These are phyloP conservation scores for Seminavis robusta DNA, from an alignment of 108 stramenopile genomes.

Conservation along the genomic window DNA sequence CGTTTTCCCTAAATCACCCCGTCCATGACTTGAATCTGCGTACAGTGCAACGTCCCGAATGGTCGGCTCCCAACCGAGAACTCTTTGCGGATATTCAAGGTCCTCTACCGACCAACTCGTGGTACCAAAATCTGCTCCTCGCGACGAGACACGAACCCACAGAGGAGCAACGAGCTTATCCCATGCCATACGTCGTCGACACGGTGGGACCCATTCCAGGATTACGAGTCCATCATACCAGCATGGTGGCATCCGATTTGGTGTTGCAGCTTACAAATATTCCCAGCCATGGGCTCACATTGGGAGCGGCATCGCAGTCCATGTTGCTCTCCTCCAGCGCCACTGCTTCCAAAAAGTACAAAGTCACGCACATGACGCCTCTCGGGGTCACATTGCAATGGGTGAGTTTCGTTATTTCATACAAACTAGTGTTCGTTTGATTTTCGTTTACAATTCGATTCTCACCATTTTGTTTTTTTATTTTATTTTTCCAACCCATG, in stretches of 20 bases:
- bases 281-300: slow-evolving; percentile 5
- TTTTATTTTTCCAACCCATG: no score
- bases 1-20: slow-evolving; percentile 34
- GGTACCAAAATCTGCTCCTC: slow-evolving; percentile 77
- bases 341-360: no score
- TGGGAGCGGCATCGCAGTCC: slow-evolving; percentile 39
- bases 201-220: slow-evolving; percentile 69
- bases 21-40: slow-evolving; percentile 28
- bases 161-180: slow-evolving; percentile 54
- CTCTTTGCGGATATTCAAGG: background rate
- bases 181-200: slow-evolving; percentile 77
- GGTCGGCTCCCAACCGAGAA: no score
- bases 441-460: no score
- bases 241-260: slow-evolving; percentile 35
- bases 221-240: slow-evolving; percentile 51
- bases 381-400: slow-evolving; percentile 70
- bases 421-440: slow-evolving; percentile 19
- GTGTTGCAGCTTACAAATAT: slow-evolving; percentile 46
- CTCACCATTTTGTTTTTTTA: no score
- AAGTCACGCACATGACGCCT: slow-evolving; percentile 33
- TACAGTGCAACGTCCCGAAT: slow-evolving; percentile 14
- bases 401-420: slow-evolving; percentile 26
- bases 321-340: background rate
- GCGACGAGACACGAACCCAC: slow-evolving; percentile 39
- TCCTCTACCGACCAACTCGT: slow-evolving; percentile 73